Evolutionary conservation across 306 rosid genomes (phyloP), one percentile per base, ranked within the genome.

Genomic region (Cicer arietinum): DNA sequence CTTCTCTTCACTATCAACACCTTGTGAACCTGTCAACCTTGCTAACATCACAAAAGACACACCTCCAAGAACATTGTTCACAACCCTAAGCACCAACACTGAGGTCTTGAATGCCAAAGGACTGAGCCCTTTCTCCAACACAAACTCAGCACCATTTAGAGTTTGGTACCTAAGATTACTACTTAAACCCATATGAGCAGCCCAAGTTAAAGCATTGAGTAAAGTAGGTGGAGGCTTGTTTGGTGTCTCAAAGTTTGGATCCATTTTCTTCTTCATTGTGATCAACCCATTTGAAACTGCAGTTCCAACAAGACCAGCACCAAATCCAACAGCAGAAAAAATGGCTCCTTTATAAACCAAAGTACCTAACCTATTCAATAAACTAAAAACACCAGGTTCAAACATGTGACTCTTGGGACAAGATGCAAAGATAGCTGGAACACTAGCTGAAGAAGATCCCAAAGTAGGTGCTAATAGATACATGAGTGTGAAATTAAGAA

Each of bases 341-440:
- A 90, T 76, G 0, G 86, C 45, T 7, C 98, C 94, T 42, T 94
- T 94, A 65, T 89, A 94, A 1, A 87, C 82, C 0, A 91, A 68
- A 0, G 98, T 94, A 5, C 98, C 97, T 16, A 80, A 48, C 2
- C 97, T 87, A 17, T 84, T 59, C 14, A 84, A 1, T 10, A 90
- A 0, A 0, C 79, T 65, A 74, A 79, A 91, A 0, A 89, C 58
- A 8, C 96, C 98, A 1, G 94, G 85, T 45, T 94, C 92, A 43
- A 94, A 94, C 98, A 94, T 94, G 82, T 94, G 98, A 77, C 98
- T 87, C 9, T 62, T 70, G 25, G 97, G 97, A 61, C 94, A 88
- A 22, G 61, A 68, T 4, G 92, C 85, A 58, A 94, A 91, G 11
- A 94, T 81, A 6, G 69, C 69, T 6, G 69, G 69, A n/a, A 64